phyloP scores from a whole-genome alignment of 1,139 yeast species.

The Hansenula lynferdii region DNA sequence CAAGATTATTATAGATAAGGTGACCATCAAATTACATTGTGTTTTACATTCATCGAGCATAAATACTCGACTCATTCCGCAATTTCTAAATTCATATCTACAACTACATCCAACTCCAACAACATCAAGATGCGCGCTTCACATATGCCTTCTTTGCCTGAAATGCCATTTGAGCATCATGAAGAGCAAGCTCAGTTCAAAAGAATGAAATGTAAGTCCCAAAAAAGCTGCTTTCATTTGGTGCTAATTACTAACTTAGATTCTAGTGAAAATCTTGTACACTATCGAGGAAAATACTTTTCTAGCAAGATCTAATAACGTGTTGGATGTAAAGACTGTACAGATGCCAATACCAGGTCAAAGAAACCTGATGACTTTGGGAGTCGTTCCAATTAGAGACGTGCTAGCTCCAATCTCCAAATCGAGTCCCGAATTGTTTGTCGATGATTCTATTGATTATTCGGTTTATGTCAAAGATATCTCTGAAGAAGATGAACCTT shows the following conservation, averaged over 20 bases:
- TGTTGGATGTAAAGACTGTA: slow-evolving; percentile 43
- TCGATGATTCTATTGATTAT: slow-evolving; percentile 46
- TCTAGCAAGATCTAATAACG: slow-evolving; percentile 47
- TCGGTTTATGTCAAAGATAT: slow-evolving; percentile 71
- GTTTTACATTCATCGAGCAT: too few species aligned
- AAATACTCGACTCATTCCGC: too few species aligned
- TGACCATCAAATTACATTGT: too few species aligned
- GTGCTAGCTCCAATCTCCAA: slow-evolving; percentile 47
- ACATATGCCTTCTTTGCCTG: slow-evolving; percentile 25
- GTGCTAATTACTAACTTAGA: background rate
- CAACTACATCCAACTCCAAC: background rate
- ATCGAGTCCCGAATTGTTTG: slow-evolving; percentile 57
- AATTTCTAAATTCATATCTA: too few species aligned
- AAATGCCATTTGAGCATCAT: slow-evolving; percentile 18
- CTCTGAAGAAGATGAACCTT: slow-evolving; percentile 73
- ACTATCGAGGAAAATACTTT: slow-evolving; percentile 56
- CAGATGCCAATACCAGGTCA: slow-evolving; percentile 36
- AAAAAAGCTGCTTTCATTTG: too few species aligned
- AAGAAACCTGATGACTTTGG: slow-evolving; percentile 39
- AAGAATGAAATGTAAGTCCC: slow-evolving; percentile 29
- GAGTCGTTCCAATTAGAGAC: slow-evolving; percentile 49
- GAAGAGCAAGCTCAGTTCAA: slow-evolving; percentile 2
- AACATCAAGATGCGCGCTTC: slow-evolving; percentile 20
- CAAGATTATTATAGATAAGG: too few species aligned
- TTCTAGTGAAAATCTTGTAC: slow-evolving; percentile 47